Evolutionary conservation across 1,139 yeast species (phyloP), one percentile per base, ranked within the genome.

Genomic region (Kurtzmaniella natalensis): DNA sequence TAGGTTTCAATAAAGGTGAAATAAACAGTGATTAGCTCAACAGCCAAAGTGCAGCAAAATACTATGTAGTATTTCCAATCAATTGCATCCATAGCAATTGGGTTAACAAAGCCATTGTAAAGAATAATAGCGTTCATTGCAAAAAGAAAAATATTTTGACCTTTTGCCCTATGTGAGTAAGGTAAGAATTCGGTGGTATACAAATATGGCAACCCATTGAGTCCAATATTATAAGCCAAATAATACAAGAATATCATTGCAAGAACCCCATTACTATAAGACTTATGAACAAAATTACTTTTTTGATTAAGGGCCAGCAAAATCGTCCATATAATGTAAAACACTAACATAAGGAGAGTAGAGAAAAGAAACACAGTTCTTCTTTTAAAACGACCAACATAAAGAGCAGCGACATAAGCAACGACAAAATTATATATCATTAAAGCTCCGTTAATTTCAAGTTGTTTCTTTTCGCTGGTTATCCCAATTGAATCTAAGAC

Each of bases 51-150:
- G 51, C 68, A 60, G 43, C 71, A 57, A 54, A 53, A 76, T 7
- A 77, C 78, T 43, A 76, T 73, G 51, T 77, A 78, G 57, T 75
- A 77, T 47, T 72, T 75, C 80, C 81, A 76, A 27, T 61, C 64
- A 42, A 77, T 70, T 24, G 71, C 70, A 38, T 67, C 76, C 76
- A 77, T 69, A 22, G 81, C 83, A 47, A 77, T 64, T 5, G 81
- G 75, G 46, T 75, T 75, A 34, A 75, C 78, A 48, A 69, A 76
- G 27, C 75, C 57, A 37, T 57, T 57, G 40, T 45, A 55, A 34
- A 53, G 35, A 28, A 46, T 37, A 11, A 49, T 42, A 16, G 48
- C 14, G 21, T 59, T 57, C 38, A 54, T 61, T 18, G 55, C 46
- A 25, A 61, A 44, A 32, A 54, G 47, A 44, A 50, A 50, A 38